Evolutionary conservation across 2,329 filamentous ascomycete genomes (phyloP), one percentile per base, ranked within the genome.

Genomic region (Emmonsiellopsis sp.): DNA sequence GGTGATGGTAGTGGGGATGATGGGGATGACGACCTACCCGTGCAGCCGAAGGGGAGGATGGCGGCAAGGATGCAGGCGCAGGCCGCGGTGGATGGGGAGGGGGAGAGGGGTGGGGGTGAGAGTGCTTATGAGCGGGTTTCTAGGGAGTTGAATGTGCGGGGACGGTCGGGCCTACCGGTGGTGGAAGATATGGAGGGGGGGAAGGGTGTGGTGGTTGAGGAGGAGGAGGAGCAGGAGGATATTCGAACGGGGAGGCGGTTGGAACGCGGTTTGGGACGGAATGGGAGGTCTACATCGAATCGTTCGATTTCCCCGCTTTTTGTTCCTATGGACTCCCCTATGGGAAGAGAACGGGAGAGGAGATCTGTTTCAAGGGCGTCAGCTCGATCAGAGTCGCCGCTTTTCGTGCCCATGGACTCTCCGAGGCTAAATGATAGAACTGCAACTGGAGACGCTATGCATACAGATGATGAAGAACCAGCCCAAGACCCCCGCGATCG

Each of bases 21-120:
- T n/a, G 76, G 77, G n/a, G 73, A 77, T 35, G 73, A 74, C 10
- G 61, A 59, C 11, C 16, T 60, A 34, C 59, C 70, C 32, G 71
- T 79, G 47, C 68, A 77, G 44, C 85, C 85, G 0, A 77, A 79
- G 52, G 84, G 85, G 26, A 79, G 80, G 51, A 74, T 88, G 59
- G 84, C 84, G 10, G 77, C 84, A 13, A 76, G 81, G 50, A 82
- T 89, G 77, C 77, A 79, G 57, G 77, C 64, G 30, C 55, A 60
- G 32, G 56, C 60, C 10, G 59, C 64, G 32, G 61, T 64, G 38
- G 61, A 65, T 10, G 8, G n/a, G 38, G 15, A 35, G 44, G 11
- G 44, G 38, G 61, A 65, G 9, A 7, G n/a, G 38, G 15, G 16
- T 30, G 11, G 44, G 35, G 34, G 9, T 5, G 34, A n/a, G 16